Percentiles rank a stretch among this genome's conserved stretches.
Conservation (phyloP, 2,329 filamentous ascomycete genomes). For the Tolypocladium paradoxum region DNA sequence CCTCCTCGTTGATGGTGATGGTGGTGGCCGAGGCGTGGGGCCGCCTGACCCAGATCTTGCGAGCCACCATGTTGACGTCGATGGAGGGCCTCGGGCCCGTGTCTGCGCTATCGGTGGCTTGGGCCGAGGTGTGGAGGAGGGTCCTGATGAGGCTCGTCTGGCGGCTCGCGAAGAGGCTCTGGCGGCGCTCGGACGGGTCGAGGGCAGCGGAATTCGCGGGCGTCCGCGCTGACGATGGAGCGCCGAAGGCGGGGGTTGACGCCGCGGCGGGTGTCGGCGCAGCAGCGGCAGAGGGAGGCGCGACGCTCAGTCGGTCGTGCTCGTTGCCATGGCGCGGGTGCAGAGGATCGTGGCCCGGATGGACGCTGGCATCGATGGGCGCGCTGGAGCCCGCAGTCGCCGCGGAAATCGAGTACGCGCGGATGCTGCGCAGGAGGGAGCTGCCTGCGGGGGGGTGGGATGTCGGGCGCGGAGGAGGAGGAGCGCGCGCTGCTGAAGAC, state of each 20-base stretch:
- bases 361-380: slow-evolving; percentile 9
- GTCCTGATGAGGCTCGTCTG: slow-evolving; percentile 21
- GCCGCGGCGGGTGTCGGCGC: slow-evolving; percentile 9
- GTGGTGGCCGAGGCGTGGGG: slow-evolving; percentile 77
- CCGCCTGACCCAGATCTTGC: slow-evolving; percentile 93
- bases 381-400: slow-evolving; percentile 5
- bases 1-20: slow-evolving; percentile 75
- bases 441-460: not conserved
- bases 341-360: slow-evolving; percentile 5
- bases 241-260: slow-evolving; percentile 6
- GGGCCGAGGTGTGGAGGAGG: slow-evolving; percentile 15
- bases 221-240: slow-evolving; percentile 7
- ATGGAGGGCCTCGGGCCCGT: slow-evolving; percentile 20
- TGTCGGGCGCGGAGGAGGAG: not conserved
- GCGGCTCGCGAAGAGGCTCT: slow-evolving; percentile 27
- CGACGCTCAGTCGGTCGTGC: slow-evolving; percentile 14
- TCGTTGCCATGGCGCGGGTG: slow-evolving; percentile 10
- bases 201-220: slow-evolving; percentile 9
- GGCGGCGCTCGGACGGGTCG: slow-evolving; percentile 14
- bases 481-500: not conserved
- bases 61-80: slow-evolving; percentile 45
- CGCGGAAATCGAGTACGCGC: not conserved
- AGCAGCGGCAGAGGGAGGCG: slow-evolving; percentile 5
- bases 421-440: slow-evolving; percentile 2
- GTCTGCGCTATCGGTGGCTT: slow-evolving; percentile 9